These are phyloP conservation scores for Blepharisma japonicum DNA, from an alignment of 73 alveolate species.

Conservation along the genomic window DNA sequence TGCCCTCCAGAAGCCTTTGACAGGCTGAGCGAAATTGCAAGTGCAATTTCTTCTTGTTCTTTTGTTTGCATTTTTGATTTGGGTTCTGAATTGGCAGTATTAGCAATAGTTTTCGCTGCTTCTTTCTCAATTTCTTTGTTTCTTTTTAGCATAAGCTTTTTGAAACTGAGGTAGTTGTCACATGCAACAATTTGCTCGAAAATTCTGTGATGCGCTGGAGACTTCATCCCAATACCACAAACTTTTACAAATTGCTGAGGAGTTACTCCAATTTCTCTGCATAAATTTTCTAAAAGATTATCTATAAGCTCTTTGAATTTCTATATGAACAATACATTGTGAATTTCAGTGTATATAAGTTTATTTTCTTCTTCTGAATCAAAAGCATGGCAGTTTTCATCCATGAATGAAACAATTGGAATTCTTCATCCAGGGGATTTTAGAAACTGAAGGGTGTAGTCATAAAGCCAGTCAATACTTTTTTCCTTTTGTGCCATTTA, in stretches of 20 bases:
- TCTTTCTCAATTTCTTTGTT: slow-evolving; percentile 74
- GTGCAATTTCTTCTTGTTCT: too few species aligned
- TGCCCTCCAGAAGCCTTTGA: too few species aligned
- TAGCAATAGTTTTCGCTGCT: slow-evolving; percentile 46
- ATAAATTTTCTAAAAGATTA: slow-evolving; percentile 60
- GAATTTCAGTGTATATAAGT: slow-evolving; percentile 62
- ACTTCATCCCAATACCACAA: slow-evolving; percentile 38
- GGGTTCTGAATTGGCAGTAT: too few species aligned
- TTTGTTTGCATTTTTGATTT: too few species aligned
- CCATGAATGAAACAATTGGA: slow-evolving; percentile 63
- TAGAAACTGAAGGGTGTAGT: slow-evolving; percentile 57
- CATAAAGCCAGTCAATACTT: slow-evolving; percentile 60
- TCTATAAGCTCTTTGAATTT: slow-evolving; percentile 76
- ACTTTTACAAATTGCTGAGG: slow-evolving; percentile 62
- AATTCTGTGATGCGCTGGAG: slow-evolving; percentile 41
- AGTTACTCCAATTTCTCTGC: slow-evolving; percentile 73
- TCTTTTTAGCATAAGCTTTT: slow-evolving; percentile 76
- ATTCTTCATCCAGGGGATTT: slow-evolving; percentile 67
- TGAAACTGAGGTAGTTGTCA: slow-evolving; percentile 58
- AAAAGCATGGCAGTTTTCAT: slow-evolving; percentile 73
- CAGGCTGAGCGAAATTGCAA: too few species aligned
- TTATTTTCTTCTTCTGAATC: slow-evolving; percentile 86
- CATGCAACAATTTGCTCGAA: slow-evolving; percentile 55
- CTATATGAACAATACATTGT: slow-evolving; percentile 40
- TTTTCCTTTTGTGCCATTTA: neutral